A percentile compares a stretch with the other conserved stretches of the same genome.
These are phyloP conservation scores for Monosporozyma unispora DNA, from an alignment of 805 yeast genomes.

Conservation along the genomic window DNA sequence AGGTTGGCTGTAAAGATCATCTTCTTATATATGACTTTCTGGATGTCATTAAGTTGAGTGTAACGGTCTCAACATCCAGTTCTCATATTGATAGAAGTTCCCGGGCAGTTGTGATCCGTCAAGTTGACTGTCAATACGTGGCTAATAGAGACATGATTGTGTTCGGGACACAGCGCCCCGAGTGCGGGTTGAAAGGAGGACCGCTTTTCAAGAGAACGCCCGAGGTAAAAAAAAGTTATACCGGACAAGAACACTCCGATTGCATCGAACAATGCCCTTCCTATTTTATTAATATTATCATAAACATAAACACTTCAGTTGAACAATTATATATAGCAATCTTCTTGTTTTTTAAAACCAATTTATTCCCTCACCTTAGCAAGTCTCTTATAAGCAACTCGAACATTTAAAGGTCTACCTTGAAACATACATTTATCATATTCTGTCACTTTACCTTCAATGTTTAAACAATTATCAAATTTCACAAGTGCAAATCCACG, in stretches of 20 bases:
- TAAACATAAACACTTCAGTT: too few relatives aligned
- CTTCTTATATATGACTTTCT: too few relatives aligned
- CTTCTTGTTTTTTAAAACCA: too few relatives aligned
- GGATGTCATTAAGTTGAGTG: too few relatives aligned
- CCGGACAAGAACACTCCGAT: background rate
- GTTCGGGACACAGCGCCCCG: background rate
- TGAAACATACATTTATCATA: background rate
- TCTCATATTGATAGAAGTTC: background rate
- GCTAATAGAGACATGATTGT: too few relatives aligned
- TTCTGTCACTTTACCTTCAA: background rate
- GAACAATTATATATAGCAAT: too few relatives aligned
- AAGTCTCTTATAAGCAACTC: background rate
- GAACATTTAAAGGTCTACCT: background rate
- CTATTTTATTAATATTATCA: too few relatives aligned
- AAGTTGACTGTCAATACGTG: too few relatives aligned
- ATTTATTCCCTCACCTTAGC: background rate
- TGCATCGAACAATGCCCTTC: background rate
- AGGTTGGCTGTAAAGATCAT: too few relatives aligned
- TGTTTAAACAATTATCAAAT: background rate
- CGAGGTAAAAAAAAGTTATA: background rate
- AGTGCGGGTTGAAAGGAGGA: background rate
- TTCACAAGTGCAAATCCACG: background rate
- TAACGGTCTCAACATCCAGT: background rate
- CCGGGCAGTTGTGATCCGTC: background rate
- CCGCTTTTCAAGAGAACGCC: background rate